Conservation (phyloP, 495 filamentous ascomycete species). For the Polyplosphaeria fusca region DNA sequence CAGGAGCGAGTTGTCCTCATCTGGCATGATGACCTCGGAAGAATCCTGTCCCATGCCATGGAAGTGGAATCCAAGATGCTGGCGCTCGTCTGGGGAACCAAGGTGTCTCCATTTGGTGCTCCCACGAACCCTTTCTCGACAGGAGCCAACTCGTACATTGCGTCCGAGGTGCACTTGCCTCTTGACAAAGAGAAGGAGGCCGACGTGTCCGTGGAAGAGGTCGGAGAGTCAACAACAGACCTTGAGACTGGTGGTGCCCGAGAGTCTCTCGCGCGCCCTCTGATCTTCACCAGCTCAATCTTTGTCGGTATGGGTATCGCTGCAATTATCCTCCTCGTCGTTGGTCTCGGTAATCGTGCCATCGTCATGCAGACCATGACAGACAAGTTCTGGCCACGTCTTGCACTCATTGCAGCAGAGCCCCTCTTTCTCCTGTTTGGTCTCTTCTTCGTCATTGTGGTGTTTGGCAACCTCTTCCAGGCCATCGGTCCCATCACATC, state of each 20-base stretch:
- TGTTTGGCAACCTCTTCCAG: constrained; percentile 62
- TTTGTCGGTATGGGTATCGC: constrained; percentile 22
- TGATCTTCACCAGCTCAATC: constrained; percentile 19
- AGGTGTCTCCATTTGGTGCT: constrained; percentile 17
- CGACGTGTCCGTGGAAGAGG: constrained; percentile 28
- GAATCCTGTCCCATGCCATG: constrained; percentile 39
- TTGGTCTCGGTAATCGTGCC: constrained; percentile 16
- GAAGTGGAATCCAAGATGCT: constrained; percentile 41
- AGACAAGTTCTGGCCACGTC: constrained; percentile 11
- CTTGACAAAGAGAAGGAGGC: constrained; percentile 35
- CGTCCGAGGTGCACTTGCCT: constrained; percentile 15
- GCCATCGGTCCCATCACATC: constrained; percentile 59
- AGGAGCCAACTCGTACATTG: constrained; percentile 5
- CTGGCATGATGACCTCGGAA: constrained; percentile 42
- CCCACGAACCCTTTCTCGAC: constrained; percentile 11
- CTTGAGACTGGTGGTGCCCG: constrained; percentile 1
- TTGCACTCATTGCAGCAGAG: constrained; percentile 21
- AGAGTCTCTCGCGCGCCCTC: constrained; percentile 22
- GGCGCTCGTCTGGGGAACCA: constrained; percentile 32
- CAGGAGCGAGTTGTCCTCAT: constrained; percentile 42
- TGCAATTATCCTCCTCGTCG: constrained; percentile 21
- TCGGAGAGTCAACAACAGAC: background rate
- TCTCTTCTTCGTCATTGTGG: constrained; percentile 64
- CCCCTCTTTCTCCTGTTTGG: constrained; percentile 56
- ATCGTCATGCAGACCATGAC: constrained; percentile 13